Evolutionary conservation across 371 early-diverging fungal species (phyloP), one percentile per base, ranked within the genome.

Genomic region (Syncephalastrum sp.): DNA sequence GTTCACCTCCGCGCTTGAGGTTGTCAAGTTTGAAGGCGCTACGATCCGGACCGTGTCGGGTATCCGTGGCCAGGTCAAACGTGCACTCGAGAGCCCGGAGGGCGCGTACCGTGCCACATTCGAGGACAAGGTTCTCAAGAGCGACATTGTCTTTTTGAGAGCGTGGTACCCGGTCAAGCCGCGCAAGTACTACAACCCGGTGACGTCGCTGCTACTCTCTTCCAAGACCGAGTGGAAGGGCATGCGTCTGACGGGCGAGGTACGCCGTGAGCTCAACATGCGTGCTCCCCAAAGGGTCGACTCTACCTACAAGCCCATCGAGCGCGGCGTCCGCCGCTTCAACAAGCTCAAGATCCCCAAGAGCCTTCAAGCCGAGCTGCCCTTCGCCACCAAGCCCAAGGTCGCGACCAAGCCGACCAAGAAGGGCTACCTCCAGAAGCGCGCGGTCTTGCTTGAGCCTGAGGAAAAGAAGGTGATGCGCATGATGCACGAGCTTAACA

Each of bases 51-150:
- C 98, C 0, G 99, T 97, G 15, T 91, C 92, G 64, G 99, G 99
- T 24, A 93, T 99, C 61, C 89, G 99, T 64, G 99, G 99, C 55
- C 94, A 95, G 67, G 90, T 99, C 53, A 99, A 99, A 77, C 99
- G 96, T 75, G 84, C 89, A 4, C 56, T 89, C n/a, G 63, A 85
- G 66, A 92, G 91, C 67, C 91, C 90, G 3, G 89, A 89, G 29
- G 99, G 99, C n/a, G 81, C 82, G 33, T 99, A 96, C 90, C 90
- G 99, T 65, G 99, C 99, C 8, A 95, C 98, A 4, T 99, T 99
- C 80, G 99, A 99, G 79, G 99, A 99, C 75, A 91, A 93, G 75
- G 82, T 99, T 27, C 69, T 95, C 67, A 91, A 91, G 90, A 91
- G 91, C 70, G 99, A 99, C 73, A 98, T 99, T 76, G 91, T 99